A percentile compares a stretch with the other conserved stretches of the same genome.
Evolutionary conservation across 257 asterid species (phyloP).

Genomic region (Capsicum pubescens): DNA sequence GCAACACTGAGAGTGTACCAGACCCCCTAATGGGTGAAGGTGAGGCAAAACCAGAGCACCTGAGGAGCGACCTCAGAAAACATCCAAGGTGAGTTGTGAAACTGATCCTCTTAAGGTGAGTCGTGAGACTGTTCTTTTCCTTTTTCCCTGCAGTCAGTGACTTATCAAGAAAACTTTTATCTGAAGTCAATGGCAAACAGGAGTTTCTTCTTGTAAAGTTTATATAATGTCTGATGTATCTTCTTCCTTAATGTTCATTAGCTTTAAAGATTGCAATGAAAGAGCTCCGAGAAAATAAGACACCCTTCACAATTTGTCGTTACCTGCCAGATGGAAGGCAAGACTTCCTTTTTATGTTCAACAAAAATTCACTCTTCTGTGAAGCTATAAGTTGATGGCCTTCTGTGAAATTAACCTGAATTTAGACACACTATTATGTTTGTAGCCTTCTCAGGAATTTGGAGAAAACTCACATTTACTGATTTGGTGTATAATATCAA

Average conservation of each 20-base stretch:
- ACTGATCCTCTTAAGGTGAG: constrained; percentile 83
- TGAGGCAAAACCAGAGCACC: constrained; percentile 69
- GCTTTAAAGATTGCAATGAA: constrained; percentile 80
- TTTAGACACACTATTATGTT: background rate
- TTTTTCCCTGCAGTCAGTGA: background rate
- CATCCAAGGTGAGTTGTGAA: constrained; percentile 49
- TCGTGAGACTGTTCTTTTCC: constrained; percentile 34
- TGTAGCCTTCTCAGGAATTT: background rate
- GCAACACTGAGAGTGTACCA: constrained; percentile 51
- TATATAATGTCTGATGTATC: background rate
- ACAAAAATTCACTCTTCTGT: background rate
- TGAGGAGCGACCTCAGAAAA: constrained; percentile 70
- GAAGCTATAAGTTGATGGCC: background rate
- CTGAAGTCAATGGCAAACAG: background rate
- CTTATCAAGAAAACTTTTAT: background rate
- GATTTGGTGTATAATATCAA: background rate
- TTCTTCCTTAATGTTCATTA: background rate
- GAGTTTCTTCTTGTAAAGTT: background rate
- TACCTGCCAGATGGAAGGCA: constrained; percentile 90
- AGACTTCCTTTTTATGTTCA: constrained; percentile 15
- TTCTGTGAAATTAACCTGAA: background rate
- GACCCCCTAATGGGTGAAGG: constrained; percentile 66
- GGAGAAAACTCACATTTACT: background rate
- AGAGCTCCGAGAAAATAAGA: constrained; percentile 80
- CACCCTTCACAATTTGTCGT: constrained; percentile 86